Base-by-base conservation (phyloP, 164 flowering plant genomes). In the Hamamelis virginiana region DNA sequence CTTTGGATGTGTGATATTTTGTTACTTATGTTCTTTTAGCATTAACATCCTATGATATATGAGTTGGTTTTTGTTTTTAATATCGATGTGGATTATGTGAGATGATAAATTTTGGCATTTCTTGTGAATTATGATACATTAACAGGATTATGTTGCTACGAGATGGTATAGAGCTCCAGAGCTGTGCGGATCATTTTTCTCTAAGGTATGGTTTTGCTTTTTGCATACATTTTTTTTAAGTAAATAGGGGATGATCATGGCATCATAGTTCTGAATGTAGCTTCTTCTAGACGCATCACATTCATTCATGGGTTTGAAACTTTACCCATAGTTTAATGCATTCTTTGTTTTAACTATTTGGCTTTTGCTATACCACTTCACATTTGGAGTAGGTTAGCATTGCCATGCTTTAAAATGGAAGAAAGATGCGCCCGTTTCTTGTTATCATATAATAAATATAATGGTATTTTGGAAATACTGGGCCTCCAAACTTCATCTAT, bases 151-250 rank as follows among this genome's bases (percentile, higher is more conserved):
- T 76, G 92, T 88, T 72, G 92, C 92, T 44, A 86, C 90, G 38
- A 80, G 92, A 76, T 88, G 92, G 92, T 88, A 88, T 72, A 82
- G 92, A 69, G 92, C 92, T 72, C 92, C 90, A 57, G 92, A 88
- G 77, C 78, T 88, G 26, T 86, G 90, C 70, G 92, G 92, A 43
- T 88, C 90, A 1, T 88, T 88, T 72, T 88, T 79, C 80, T 84
- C 92, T 1, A 88, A 83, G 87, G 92, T 86, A 69, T 69, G 66
- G 25, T 71, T 62, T 25, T 43, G 16, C 47, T 33, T 33, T n/a
- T 33, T 33, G 41, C 41, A 6, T 33, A 33, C 6, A 6, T 33
- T 33, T 33, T n/a, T 33, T 33, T 6, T 33, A 33, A 33, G 4
- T 33, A 55, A 5, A 22, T 55, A 19, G 22, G 13, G 27, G 10